Evolutionary conservation across 169 alveolate species (phyloP), one percentile per base, ranked within the genome.

Genomic region (Babesia bigemina): DNA sequence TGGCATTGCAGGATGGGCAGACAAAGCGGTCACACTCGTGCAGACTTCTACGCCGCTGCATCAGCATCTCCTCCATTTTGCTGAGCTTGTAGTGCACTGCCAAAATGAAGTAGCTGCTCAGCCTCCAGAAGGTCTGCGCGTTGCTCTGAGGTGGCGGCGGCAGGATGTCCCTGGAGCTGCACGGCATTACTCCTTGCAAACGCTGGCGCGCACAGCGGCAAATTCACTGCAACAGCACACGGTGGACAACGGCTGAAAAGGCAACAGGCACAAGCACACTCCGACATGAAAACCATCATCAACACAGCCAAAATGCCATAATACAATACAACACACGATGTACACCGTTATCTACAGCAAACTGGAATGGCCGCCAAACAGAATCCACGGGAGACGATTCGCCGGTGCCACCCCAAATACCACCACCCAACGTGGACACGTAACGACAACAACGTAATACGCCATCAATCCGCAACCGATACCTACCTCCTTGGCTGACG

Each of bases 81-180:
- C 66, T 70, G 19, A 88, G 72, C 59, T 87, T 79, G 60, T 61
- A 88, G 67, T 88, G 90, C 28, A 88, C 79, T n/a, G 65, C 91
- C 44, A 85, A 36, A 13, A 88, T 75, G 29, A 88, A 76, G 50
- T 85, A 75, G 33, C 73, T 88, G 74, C 84, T 88, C 28, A 88
- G 61, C 57, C 91, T 75, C 84, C 87, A 88, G 45, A 57, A 84
- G 33, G 81, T 42, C 60, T 86, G 92, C 50, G 66, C 48, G 22
- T 14, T 60, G 44, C 59, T 22, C 9, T 62, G 85, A 6, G 63
- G 83, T 45, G 58, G 77, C 24, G 69, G 59, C 21, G 86, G 71
- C 59, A 66, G 57, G 58, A 71, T 60, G 26, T 52, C 73, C 14
- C 52, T 33, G 13, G 72, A 84, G 22, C 87, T 79, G 75, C 33